Evolutionary conservation across 1,284 basidiomycete species (phyloP).

Genomic region (Termitomyces sp.): DNA sequence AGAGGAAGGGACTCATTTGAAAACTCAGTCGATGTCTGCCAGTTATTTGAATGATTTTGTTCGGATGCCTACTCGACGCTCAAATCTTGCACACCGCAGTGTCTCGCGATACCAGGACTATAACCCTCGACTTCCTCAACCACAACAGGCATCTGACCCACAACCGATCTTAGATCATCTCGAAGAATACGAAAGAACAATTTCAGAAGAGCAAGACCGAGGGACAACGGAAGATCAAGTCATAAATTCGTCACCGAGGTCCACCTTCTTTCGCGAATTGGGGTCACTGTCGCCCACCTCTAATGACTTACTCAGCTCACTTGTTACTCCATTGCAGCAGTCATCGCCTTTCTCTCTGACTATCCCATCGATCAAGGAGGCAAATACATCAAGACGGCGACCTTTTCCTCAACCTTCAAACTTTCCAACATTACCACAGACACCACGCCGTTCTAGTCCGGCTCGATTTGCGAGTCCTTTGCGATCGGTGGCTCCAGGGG

Average conservation of each 20-base stretch:
- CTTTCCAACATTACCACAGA: constrained; percentile 13
- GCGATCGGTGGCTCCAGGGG: constrained; percentile 27
- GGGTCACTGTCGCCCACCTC: constrained; percentile 41
- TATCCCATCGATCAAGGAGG: constrained; percentile 9
- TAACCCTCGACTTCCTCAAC: neutral
- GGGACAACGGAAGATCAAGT: constrained; percentile 13
- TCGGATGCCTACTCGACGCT: neutral
- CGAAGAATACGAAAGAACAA: neutral
- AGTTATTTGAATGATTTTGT: neutral
- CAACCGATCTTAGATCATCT: neutral
- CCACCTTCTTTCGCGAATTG: constrained; percentile 29
- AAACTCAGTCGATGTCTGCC: neutral
- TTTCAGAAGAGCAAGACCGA: constrained; percentile 8
- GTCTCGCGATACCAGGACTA: neutral
- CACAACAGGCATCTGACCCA: neutral
- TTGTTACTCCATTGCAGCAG: constrained; percentile 20
- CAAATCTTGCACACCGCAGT: neutral
- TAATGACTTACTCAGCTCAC: constrained; percentile 28
- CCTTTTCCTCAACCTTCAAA: constrained; percentile 18
- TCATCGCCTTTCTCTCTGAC: constrained; percentile 10
- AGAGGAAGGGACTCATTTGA: neutral
- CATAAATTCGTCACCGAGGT: constrained; percentile 9
- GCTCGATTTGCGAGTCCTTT: constrained; percentile 25
- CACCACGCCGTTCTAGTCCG: constrained; percentile 20
- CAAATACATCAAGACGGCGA: constrained; percentile 15